A percentile compares a stretch with the other conserved stretches of the same genome.
These are phyloP conservation scores for Mesembryanthemum crystallinum DNA, from an alignment of 148 eudicot species.

Conservation along the genomic window DNA sequence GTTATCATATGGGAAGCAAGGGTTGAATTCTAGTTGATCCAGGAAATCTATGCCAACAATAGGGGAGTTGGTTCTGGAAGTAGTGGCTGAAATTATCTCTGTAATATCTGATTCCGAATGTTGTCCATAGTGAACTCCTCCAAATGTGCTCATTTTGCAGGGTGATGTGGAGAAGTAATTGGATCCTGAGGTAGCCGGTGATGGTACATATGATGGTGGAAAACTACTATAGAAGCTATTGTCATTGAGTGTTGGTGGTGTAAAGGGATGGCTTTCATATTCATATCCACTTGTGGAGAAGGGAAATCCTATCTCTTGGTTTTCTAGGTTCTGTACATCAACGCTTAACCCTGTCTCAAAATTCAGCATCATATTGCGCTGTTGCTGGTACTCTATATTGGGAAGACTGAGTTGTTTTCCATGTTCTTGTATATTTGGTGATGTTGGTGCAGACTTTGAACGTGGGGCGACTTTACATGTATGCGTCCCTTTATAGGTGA, in stretches of 20 bases:
- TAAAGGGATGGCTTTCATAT: conserved; percentile 27
- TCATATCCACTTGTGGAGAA: conserved; percentile 33
- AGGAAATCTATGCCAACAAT: conserved; percentile 52
- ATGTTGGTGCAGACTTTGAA: conserved; percentile 40
- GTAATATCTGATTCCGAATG: conserved; percentile 48
- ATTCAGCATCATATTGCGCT: conserved; percentile 34
- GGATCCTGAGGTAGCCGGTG: conserved; percentile 61
- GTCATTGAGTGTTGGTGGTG: conserved; percentile 32
- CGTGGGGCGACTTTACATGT: conserved; percentile 43
- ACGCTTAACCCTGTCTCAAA: conserved; percentile 46
- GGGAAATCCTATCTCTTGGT: conserved; percentile 38
- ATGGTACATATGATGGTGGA: conserved; percentile 35
- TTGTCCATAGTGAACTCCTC: conserved; percentile 35
- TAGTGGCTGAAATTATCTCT: conserved; percentile 54
- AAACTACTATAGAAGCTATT: conserved; percentile 33
- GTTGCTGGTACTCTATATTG: conserved; percentile 31
- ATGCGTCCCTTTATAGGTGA: conserved; percentile 78
- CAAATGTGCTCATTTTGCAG: conserved; percentile 39
- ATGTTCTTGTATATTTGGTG: conserved; percentile 34
- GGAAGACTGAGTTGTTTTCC: conserved; percentile 27
- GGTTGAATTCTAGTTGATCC: conserved; percentile 43
- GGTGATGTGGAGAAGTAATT: conserved; percentile 54
- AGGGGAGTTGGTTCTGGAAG: conserved; percentile 77
- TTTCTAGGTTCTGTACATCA: conserved; percentile 37
- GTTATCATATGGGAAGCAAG: conserved; percentile 48